phyloP scores from a whole-genome alignment of 768 basidiomycete species.

The Scleroderma bovista region DNA sequence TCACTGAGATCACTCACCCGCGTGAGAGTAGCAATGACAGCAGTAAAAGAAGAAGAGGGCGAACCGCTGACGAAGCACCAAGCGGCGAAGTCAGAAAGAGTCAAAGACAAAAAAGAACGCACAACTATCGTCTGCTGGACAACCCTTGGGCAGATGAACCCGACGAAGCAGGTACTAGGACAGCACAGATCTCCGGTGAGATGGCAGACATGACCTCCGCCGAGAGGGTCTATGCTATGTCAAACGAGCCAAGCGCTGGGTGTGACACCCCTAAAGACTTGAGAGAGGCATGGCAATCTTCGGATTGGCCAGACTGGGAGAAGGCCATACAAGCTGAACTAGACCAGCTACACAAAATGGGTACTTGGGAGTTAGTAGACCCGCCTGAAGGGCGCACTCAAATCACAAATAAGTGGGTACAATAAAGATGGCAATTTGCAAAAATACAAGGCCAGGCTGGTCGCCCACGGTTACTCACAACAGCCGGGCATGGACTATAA shows the following conservation, averaged over 20 bases:
- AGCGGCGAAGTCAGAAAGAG: too few relatives aligned
- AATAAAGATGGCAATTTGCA: conserved; percentile 1
- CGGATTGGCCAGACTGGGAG: conserved; percentile 2
- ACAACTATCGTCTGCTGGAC: too few relatives aligned
- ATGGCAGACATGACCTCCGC: background rate
- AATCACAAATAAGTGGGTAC: conserved; percentile 26
- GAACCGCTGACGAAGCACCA: too few relatives aligned
- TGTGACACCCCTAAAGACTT: background rate
- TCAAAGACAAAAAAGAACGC: too few relatives aligned
- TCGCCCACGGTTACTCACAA: conserved; percentile 37
- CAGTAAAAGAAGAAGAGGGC: too few relatives aligned
- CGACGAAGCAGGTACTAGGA: too few relatives aligned
- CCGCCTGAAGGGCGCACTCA: conserved; percentile 17
- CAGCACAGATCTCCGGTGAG: too few relatives aligned
- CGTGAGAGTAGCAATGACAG: too few relatives aligned
- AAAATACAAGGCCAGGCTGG: conserved; percentile 31
- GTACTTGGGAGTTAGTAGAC: conserved; percentile 18
- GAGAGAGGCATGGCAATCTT: background rate
- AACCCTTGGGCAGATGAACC: too few relatives aligned
- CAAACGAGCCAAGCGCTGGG: background rate
- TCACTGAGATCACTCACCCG: too few relatives aligned
- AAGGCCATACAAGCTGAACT: background rate
- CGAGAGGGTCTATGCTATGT: background rate
- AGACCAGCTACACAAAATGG: background rate
- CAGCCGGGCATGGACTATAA: conserved; percentile 30